Conservation (phyloP, 2,329 filamentous ascomycete species). For the Neopestalotiopsis rosae region DNA sequence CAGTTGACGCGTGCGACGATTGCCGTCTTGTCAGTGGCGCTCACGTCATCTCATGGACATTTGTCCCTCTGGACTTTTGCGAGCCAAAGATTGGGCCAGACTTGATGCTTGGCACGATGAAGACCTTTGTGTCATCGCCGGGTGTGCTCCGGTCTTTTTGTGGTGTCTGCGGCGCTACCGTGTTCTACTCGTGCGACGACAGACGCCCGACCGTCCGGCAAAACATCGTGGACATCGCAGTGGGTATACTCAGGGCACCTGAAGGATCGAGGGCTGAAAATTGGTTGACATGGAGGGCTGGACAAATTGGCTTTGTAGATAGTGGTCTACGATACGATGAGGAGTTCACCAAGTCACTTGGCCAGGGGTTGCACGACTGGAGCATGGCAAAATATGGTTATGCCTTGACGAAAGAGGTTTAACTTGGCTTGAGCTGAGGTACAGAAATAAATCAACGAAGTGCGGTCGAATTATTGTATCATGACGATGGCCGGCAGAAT, state of each 20-base stretch:
- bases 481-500: no score
- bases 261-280: slow-evolving; percentile 49
- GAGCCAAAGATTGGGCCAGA: slow-evolving; percentile 44
- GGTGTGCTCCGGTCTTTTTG: slow-evolving; percentile 50
- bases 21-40: slow-evolving; percentile 49
- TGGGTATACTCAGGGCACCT: slow-evolving; percentile 49
- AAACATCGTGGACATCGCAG: slow-evolving; percentile 47
- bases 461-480: no score
- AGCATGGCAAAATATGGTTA: slow-evolving; percentile 31
- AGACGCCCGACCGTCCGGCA: slow-evolving; percentile 23
- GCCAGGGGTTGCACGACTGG: slow-evolving; percentile 44
- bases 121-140: slow-evolving; percentile 45
- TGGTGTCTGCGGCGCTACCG: slow-evolving; percentile 50
- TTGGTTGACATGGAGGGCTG: slow-evolving; percentile 53
- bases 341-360: slow-evolving; percentile 12
- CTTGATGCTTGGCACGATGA: slow-evolving; percentile 48
- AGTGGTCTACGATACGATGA: slow-evolving; percentile 35
- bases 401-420: no score
- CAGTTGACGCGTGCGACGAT: slow-evolving; percentile 48
- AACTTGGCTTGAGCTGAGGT: no score
- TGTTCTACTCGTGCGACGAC: slow-evolving; percentile 40
- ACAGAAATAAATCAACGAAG: no score
- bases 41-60: slow-evolving; percentile 48
- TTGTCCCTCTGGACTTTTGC: slow-evolving; percentile 42
- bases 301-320: slow-evolving; percentile 37